These are phyloP conservation scores for Lanmaoa rubissima DNA, from an alignment of 768 basidiomycete genomes.

Conservation along the genomic window DNA sequence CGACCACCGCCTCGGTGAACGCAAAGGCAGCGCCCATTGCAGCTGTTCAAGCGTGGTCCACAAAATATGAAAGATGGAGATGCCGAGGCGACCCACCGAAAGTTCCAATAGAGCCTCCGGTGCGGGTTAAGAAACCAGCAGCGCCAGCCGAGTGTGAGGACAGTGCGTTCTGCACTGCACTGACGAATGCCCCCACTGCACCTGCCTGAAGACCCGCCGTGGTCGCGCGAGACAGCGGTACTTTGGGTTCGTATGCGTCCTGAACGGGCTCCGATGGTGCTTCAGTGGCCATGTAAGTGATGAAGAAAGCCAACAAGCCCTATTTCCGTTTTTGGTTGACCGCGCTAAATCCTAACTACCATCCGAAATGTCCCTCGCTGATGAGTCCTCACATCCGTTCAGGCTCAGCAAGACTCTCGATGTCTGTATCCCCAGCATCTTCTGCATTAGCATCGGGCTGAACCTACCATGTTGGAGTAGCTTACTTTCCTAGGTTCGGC, in stretches of 20 bases:
- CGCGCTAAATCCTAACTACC: slow-evolving; percentile 5
- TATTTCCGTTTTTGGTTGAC: slow-evolving; percentile 24
- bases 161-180: slow-evolving; percentile 77
- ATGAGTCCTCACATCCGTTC: slow-evolving; percentile 34
- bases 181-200: slow-evolving; percentile 65
- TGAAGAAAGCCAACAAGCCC: slow-evolving; percentile 4
- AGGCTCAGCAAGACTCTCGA: slow-evolving; percentile 40
- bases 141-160: slow-evolving; percentile 76
- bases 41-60: slow-evolving; percentile 44
- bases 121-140: slow-evolving; percentile 82
- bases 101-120: slow-evolving; percentile 86
- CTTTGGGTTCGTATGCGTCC: slow-evolving; percentile 46
- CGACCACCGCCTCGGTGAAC: slow-evolving; percentile 74
- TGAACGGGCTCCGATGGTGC: slow-evolving; percentile 14
- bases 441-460: slow-evolving; percentile 7
- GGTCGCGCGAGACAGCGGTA: slow-evolving; percentile 54
- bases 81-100: slow-evolving; percentile 61
- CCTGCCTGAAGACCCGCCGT: slow-evolving; percentile 62
- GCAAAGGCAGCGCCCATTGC: slow-evolving; percentile 89
- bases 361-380: slow-evolving; percentile 9
- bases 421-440: slow-evolving; percentile 38
- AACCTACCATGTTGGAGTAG: slow-evolving; percentile 11
- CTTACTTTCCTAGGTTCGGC: slow-evolving; percentile 35
- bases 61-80: background rate
- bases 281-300: slow-evolving; percentile 23